Percentiles rank a stretch among this genome's conserved stretches.
These are phyloP conservation scores for Sugiyamaella lignohabitans DNA, from an alignment of 805 yeast genomes.

Conservation along the genomic window DNA sequence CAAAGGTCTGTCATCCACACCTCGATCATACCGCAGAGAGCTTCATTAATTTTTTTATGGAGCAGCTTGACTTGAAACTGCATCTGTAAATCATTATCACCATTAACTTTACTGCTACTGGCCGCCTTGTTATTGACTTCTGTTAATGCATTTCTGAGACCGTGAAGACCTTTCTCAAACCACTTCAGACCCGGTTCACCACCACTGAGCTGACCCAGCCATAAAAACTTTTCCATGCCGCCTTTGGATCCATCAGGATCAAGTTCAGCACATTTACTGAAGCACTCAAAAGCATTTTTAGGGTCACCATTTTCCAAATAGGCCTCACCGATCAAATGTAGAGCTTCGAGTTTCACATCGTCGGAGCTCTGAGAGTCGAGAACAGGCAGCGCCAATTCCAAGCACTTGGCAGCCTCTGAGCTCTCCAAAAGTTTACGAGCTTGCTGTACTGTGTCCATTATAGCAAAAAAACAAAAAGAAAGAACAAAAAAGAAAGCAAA, in stretches of 20 bases:
- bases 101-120: no score
- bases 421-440: conserved; percentile 43
- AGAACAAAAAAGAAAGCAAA: no score
- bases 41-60: conserved; percentile 57
- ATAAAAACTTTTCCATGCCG: conserved; percentile 69
- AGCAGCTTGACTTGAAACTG: conserved; percentile 14
- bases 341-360: conserved; percentile 10
- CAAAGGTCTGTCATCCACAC: conserved; percentile 95
- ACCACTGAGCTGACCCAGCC: conserved; percentile 86
- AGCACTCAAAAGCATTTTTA: conserved; percentile 64
- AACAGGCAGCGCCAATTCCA: conserved; percentile 37
- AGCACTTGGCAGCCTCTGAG: conserved; percentile 49
- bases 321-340: conserved; percentile 57
- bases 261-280: conserved; percentile 53
- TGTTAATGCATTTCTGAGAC: conserved; percentile 39
- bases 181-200: conserved; percentile 64
- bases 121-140: conserved; percentile 19
- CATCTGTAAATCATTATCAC: background rate
- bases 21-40: conserved; percentile 78
- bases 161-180: conserved; percentile 56
- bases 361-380: conserved; percentile 24
- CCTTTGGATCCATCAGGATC: conserved; percentile 64
- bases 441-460: conserved; percentile 14
- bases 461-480: background rate
- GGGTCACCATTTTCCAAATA: conserved; percentile 74